phyloP scores from a whole-genome alignment of 257 asterid genomes.

The Datura wrightii region DNA sequence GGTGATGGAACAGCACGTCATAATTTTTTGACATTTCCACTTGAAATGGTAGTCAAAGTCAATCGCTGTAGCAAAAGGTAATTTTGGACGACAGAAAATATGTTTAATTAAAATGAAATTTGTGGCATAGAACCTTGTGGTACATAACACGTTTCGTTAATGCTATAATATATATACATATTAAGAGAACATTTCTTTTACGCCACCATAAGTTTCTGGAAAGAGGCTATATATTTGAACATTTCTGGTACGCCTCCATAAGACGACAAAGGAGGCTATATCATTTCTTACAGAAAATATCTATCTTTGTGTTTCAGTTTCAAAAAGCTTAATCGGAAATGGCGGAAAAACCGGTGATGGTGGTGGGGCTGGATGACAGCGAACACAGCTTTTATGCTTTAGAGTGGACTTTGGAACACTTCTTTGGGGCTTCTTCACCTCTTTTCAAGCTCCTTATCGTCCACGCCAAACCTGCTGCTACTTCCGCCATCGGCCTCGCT shows the following conservation, averaged over 20 bases:
- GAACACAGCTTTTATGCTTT: conserved; percentile 78
- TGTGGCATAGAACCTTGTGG: conserved; percentile 10
- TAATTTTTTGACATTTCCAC: no score
- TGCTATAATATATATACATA: no score
- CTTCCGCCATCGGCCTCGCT: conserved; percentile 59
- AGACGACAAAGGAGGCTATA: not conserved
- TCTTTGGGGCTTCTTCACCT: conserved; percentile 51
- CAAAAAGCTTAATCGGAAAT: not conserved
- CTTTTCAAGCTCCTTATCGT: conserved; percentile 69
- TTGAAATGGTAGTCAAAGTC: no score
- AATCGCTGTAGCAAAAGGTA: no score
- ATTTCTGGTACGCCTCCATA: not conserved
- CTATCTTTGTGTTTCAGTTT: no score
- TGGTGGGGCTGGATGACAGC: conserved; percentile 84
- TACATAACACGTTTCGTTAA: not conserved
- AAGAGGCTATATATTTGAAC: no score
- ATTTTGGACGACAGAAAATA: no score
- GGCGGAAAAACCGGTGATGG: conserved; percentile 74
- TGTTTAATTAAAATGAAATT: no score
- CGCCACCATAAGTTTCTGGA: no score
- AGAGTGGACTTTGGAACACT: conserved; percentile 80
- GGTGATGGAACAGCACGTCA: no score
- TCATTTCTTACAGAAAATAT: no score
- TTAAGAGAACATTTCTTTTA: no score
- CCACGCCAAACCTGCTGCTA: conserved; percentile 67